Conservation (phyloP, 192 early-diverging fungal genomes). For the Backusella liffmaniae region DNA sequence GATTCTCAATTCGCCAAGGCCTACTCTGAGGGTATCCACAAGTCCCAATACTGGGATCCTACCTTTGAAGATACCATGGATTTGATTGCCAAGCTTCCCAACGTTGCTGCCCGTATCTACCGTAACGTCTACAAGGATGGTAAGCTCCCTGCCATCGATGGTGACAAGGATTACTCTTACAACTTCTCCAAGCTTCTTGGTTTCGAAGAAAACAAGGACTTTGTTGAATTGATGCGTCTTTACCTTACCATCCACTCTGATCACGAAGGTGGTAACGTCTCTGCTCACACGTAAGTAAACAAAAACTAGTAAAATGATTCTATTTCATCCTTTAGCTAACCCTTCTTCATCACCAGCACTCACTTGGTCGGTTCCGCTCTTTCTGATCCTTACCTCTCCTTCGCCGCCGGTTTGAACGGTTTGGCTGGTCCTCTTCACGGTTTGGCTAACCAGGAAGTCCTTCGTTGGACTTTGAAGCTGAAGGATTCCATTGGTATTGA, state of each 20-base stretch:
- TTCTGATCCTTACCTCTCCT: constrained; percentile 98
- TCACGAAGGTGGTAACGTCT: constrained; percentile 99
- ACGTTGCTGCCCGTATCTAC: constrained; percentile 98
- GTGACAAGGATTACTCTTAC: constrained; percentile 89
- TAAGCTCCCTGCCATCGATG: constrained; percentile 84
- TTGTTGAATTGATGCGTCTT: constrained; percentile 97
- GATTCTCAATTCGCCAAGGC: constrained; percentile 97
- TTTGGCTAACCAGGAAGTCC: constrained; percentile 99
- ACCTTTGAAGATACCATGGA: constrained; percentile 97
- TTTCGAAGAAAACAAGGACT: constrained; percentile 82
- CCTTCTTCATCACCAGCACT: constrained; percentile 18
- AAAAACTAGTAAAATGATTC: constrained; percentile 6
- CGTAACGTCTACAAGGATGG: constrained; percentile 98
- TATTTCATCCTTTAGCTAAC: neutral
- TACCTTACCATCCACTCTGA: constrained; percentile 99
- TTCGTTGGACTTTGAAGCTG: constrained; percentile 96
- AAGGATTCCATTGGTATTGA: constrained; percentile 81
- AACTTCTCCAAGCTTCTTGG: constrained; percentile 95
- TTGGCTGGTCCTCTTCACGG: constrained; percentile 99
- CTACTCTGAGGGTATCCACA: constrained; percentile 89
- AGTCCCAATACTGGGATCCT: constrained; percentile 96
- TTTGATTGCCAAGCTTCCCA: constrained; percentile 97
- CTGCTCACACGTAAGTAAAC: constrained; percentile 79
- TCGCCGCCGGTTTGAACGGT: constrained; percentile 95
- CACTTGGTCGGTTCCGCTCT: constrained; percentile 92